phyloP scores from a whole-genome alignment of 169 alveolate genomes.

The Plasmodium gonderi region DNA sequence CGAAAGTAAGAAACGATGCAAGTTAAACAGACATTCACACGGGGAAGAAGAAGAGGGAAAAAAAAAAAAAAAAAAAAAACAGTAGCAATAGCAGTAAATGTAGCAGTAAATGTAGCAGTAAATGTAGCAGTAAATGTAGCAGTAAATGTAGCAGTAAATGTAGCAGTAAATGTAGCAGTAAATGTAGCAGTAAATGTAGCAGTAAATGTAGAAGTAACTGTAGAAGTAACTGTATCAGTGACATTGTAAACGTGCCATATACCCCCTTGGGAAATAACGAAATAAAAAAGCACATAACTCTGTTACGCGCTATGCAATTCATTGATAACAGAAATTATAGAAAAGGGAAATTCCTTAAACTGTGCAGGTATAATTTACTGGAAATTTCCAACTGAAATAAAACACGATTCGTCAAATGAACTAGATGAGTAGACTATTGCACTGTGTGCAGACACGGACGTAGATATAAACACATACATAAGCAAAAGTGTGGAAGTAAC shows the following conservation, averaged over 20 bases:
- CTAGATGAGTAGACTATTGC: neutral
- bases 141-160: no score
- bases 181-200: no score
- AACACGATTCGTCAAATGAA: neutral
- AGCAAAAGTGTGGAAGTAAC: neutral
- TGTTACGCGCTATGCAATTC: neutral
- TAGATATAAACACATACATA: neutral
- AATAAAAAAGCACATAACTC: neutral
- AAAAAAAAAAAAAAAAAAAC: neutral
- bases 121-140: no score
- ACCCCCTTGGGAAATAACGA: no score
- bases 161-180: no score
- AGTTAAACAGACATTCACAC: neutral
- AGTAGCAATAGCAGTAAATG: neutral
- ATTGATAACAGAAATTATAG: neutral
- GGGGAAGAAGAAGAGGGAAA: neutral
- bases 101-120: no score
- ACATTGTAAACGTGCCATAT: no score
- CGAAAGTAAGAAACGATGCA: slow-evolving; percentile 33
- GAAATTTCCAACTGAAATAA: slow-evolving; percentile 44
- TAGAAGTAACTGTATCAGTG: no score
- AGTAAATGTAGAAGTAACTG: no score
- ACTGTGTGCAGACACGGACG: neutral
- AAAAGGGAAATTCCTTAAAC: neutral
- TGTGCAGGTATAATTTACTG: slow-evolving; percentile 64